Base-by-base conservation (phyloP, 441 rosid species). In the Gossypium davidsonii region DNA sequence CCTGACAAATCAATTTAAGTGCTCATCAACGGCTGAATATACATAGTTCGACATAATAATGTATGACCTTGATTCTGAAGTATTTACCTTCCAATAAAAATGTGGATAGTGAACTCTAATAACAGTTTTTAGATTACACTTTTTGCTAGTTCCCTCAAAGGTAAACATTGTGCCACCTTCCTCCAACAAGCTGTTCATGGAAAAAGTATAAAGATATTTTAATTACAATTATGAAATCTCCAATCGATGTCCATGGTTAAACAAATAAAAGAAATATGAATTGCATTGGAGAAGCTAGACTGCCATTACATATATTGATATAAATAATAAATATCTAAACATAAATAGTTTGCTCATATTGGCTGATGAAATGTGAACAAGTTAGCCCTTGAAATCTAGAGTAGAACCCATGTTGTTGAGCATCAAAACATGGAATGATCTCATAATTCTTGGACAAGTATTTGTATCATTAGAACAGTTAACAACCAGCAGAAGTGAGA, bases 51-150 rank as follows among this genome's bases (percentile, higher is more conserved):
- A 34, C 39, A 34, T 34, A 34, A 34, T 34, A 34, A 34, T 34
- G 8, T 1, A 34, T 34, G 39, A 34, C 39, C 39, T 67, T 67
- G 59, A 51, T 51, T 68, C 6, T 6, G 60, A 48, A 28, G 63
- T 9, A 64, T 44, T 4, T 77, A 93, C 98, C 98, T 92, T 94
- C 97, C 98, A 91, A 73, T 94, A 91, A 82, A 94, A 91, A 49
- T 81, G 92, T 63, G 99, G 94, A 79, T 63, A 83, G 80, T 91
- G 93, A 78, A 94, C 80, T 74, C 57, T 88, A 77, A 92, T 68
- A 56, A 79, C 73, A 77, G 85, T 67, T 73, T 85, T 82, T 26
- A 79, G 72, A 42, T 56, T 65, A 76, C 86, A 83, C 25, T 71
- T 83, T 64, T 80, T 37, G 2, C 31, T 58, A 6, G 81, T 78